Base-by-base conservation (phyloP, 2,329 filamentous ascomycete species). In the Fusarium fracticaudum region DNA sequence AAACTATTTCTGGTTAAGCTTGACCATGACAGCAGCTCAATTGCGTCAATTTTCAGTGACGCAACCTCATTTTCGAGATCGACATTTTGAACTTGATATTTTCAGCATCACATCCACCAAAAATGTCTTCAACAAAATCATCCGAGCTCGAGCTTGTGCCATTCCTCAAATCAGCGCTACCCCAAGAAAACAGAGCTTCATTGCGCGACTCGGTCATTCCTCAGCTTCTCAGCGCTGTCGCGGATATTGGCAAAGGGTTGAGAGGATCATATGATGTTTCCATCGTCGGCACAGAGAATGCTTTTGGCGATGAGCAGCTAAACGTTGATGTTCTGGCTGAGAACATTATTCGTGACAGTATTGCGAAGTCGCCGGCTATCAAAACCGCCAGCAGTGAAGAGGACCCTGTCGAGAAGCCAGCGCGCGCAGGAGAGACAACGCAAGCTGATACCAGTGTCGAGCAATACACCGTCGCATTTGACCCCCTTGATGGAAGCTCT, bases 401-500 rank as follows among this genome's bases (percentile, higher is more conserved):
- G 76, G 89, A 91, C 59, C 89, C 89, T 0, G 77, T 88, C 2
- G 89, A 91, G 79, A 80, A 67, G 29, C 79, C 41, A 72, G 81
- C 60, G 45, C 60, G 60, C 4, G 47, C 58, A 20, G 67, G 67
- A 15, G 69, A 43, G 69, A 55, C 18, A 5, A 44, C n/a, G 3
- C 29, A 65, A 6, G 38, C 60, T 13, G 24, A 58, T 20, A 37
- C 18, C 24, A 55, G 60, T 15, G 29, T 35, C 12, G 87, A 90
- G 73, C 77, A 81, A 35, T 91, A 91, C 80, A 87, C 89, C 0
- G 80, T 91, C 14, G 89, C 89, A 1, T 92, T 91, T 73, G 90
- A 92, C 73, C 90, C 90, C 1, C 85, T 92, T 0, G 90, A 92
- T 73, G 90, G 90, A 17, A 90, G 87, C 79, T 91, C 88, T 70